Evolutionary conservation across 1,284 basidiomycete genomes (phyloP), one percentile per base, ranked within the genome.

Genomic region (Paramarasmius palmivorus): DNA sequence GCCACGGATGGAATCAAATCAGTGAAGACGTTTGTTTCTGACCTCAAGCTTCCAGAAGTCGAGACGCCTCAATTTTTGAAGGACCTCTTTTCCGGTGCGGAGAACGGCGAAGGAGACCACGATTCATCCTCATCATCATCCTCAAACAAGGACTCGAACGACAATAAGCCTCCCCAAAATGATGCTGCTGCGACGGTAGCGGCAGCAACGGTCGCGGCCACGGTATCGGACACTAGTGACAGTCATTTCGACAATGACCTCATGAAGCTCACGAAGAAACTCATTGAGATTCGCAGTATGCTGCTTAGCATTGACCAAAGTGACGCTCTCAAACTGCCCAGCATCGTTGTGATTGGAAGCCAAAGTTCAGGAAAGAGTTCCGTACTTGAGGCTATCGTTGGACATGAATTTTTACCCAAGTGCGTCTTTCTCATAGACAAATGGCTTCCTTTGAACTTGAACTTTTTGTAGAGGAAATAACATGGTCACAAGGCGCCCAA

Each of bases 331-430:
- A 96, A 95, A 61, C 75, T 99, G 12, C 96, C 96, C 0, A 95
- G 93, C 59, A 98, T 99, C 57, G 96, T 99, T 35, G 97, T 99
- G 48, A 93, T 99, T 59, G 96, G 96, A 12, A 96, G 93, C 65
- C 96, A 99, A 74, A 97, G 94, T 69, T 95, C 93, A 3, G 96
- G 96, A 4, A 99, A 99, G 79, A 96, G 93, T 64, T 95, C 92
- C 23, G 97, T 99, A 0, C 76, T 99, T 51, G 96, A 99, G 70
- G 91, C 97, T 1, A 93, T 99, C 60, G 97, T 99, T 20, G 97
- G 96, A 0, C 94, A 98, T 60, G 95, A 99, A 69, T 99, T 99
- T 71, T 75, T 99, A 38, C 97, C 96, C 36, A 99, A 99, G 94
- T 96, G 32, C 22, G 59, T 12, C 20, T 20, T 55, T n/a, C n/a